Evolutionary conservation across 73 alveolate genomes (phyloP).

Genomic region (Paramecium bursaria): DNA sequence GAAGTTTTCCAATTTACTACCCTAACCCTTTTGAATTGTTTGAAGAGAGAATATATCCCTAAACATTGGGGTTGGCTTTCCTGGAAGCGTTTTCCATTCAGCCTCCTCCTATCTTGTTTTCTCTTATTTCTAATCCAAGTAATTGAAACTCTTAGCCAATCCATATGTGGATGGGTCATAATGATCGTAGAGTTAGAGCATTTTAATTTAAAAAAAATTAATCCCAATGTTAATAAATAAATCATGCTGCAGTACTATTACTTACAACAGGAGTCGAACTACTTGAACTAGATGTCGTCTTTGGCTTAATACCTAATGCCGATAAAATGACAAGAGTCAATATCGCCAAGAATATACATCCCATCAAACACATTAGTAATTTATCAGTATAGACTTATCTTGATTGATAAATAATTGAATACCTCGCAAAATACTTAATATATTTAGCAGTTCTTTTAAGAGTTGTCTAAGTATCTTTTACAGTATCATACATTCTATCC

Average conservation of each 20-base stretch:
- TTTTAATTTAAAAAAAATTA: no score
- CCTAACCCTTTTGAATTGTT: constrained; percentile 52
- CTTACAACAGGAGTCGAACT: no score
- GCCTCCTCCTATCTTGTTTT: no score
- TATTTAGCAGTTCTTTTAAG: constrained; percentile 65
- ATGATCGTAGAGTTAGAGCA: no score
- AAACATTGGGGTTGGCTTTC: neutral
- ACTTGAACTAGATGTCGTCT: no score
- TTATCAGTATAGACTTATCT: constrained; percentile 66
- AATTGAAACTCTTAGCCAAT: no score
- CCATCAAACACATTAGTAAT: constrained; percentile 53
- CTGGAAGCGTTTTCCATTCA: no score
- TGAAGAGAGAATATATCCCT: neutral
- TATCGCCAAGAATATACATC: constrained; percentile 40
- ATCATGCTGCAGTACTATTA: no score
- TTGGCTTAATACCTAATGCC: no score
- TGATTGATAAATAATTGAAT: neutral
- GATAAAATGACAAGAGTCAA: constrained; percentile 50
- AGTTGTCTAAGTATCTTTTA: constrained; percentile 44
- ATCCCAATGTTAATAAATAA: no score
- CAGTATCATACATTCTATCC: constrained; percentile 60
- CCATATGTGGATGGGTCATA: no score
- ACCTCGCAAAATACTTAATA: constrained; percentile 52
- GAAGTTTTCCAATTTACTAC: constrained; percentile 86
- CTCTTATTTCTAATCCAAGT: no score